phyloP scores from a whole-genome alignment of 2,329 filamentous ascomycete species.

The Macrophomina tecta region DNA sequence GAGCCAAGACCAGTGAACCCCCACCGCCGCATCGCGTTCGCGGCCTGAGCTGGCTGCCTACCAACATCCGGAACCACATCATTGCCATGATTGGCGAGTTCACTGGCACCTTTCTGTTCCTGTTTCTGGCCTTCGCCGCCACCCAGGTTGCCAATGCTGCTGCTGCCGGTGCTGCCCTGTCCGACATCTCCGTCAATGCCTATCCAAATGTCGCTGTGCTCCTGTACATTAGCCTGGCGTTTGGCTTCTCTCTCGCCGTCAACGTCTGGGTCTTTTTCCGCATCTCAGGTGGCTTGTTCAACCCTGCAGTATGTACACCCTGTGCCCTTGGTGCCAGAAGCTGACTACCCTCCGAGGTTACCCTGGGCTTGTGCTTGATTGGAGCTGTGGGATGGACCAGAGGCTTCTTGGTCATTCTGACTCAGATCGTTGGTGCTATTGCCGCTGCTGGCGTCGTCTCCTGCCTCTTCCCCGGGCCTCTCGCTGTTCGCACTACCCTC shows the following conservation, averaged over 20 bases:
- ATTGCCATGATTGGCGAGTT: slow-evolving; percentile 54
- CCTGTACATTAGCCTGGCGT: slow-evolving; percentile 48
- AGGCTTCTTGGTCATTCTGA: slow-evolving; percentile 50
- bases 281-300: slow-evolving; percentile 48
- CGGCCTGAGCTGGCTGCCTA: slow-evolving; percentile 52
- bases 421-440: slow-evolving; percentile 54
- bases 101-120: slow-evolving; percentile 39
- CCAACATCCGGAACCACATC: slow-evolving; percentile 50
- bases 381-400: slow-evolving; percentile 55
- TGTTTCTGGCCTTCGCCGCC: slow-evolving; percentile 49
- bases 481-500: slow-evolving; percentile 55
- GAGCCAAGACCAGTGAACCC: slow-evolving; percentile 41
- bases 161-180: slow-evolving; percentile 31
- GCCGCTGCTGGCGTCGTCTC: slow-evolving; percentile 53
- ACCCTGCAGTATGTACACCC: slow-evolving; percentile 38
- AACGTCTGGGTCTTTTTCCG: slow-evolving; percentile 55
- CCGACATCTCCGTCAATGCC: slow-evolving; percentile 30
- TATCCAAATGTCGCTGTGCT: slow-evolving; percentile 43
- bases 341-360: slow-evolving; percentile 42
- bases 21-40: slow-evolving; percentile 47
- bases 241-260: slow-evolving; percentile 52
- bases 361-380: slow-evolving; percentile 55
- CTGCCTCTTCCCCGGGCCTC: slow-evolving; percentile 51
- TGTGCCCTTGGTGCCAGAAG: neutral
- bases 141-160: slow-evolving; percentile 51